phyloP scores from a whole-genome alignment of 495 filamentous ascomycete genomes.

The Penicillium pulvis region DNA sequence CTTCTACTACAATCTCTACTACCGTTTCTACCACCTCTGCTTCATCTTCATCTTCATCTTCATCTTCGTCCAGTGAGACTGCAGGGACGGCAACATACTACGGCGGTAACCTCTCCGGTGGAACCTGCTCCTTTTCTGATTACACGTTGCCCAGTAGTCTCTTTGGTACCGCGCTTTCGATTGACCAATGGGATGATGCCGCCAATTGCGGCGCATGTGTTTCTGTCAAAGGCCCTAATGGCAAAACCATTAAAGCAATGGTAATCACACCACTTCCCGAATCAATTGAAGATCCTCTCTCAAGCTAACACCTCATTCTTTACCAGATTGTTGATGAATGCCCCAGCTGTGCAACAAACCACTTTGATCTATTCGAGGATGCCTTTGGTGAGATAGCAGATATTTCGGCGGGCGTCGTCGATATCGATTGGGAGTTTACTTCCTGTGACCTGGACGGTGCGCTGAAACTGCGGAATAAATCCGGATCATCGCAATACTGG shows the following conservation, averaged over 20 bases:
- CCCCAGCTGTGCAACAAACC: slow-evolving; percentile 55
- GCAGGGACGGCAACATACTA: slow-evolving; percentile 54
- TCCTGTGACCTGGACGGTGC: slow-evolving; percentile 54
- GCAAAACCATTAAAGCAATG: slow-evolving; percentile 64
- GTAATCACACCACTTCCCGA: slow-evolving; percentile 34
- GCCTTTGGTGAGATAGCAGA: slow-evolving; percentile 53
- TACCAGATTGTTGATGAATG: slow-evolving; percentile 61
- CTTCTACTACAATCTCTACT: slow-evolving; percentile 13
- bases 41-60: slow-evolving; percentile 12
- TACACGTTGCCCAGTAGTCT: slow-evolving; percentile 58
- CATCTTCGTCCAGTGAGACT: slow-evolving; percentile 13
- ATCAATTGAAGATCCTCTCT: not conserved
- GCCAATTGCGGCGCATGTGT: slow-evolving; percentile 60
- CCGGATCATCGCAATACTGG: slow-evolving; percentile 54
- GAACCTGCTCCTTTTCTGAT: slow-evolving; percentile 58
- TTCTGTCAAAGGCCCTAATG: slow-evolving; percentile 53
- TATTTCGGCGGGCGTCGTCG: slow-evolving; percentile 53
- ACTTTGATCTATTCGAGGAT: slow-evolving; percentile 61
- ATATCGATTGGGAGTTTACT: slow-evolving; percentile 53
- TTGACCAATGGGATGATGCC: slow-evolving; percentile 51
- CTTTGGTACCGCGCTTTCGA: slow-evolving; percentile 57
- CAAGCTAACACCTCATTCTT: not conserved
- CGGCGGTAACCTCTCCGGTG: slow-evolving; percentile 58
- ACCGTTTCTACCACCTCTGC: too few species aligned
- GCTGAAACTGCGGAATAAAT: slow-evolving; percentile 58